Evolutionary conservation across 805 yeast species (phyloP).

Genomic region (Jamesozyma gamospora): DNA sequence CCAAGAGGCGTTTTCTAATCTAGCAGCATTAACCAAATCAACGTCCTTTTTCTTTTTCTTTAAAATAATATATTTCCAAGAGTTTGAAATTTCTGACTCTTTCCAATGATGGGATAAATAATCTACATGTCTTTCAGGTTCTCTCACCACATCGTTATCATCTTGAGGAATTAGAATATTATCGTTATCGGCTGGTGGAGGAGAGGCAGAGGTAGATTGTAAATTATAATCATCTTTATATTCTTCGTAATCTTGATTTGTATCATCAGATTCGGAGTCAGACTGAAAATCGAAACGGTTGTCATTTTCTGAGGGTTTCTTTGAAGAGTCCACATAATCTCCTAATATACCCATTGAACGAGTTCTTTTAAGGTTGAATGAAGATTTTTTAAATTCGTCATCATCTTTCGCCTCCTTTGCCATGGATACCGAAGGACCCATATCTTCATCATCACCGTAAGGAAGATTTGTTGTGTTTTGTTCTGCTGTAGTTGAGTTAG

Average conservation of each 20-base stretch:
- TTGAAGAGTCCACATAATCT: conserved; percentile 47
- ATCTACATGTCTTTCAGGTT: conserved; percentile 87
- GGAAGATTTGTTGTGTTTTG: background rate
- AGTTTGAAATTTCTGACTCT: conserved; percentile 81
- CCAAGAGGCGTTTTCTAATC: conserved; percentile 90
- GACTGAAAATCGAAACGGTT: background rate
- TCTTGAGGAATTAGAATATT: conserved; percentile 50
- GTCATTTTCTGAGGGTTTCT: conserved; percentile 26
- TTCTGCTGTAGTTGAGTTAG: conserved; percentile 3
- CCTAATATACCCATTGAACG: conserved; percentile 74
- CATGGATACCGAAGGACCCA: conserved; percentile 35
- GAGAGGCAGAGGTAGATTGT: conserved; percentile 27
- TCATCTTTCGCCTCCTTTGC: conserved; percentile 64
- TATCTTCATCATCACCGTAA: conserved; percentile 21
- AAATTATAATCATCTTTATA: conserved; percentile 1
- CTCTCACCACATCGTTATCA: conserved; percentile 68
- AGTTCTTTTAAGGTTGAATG: conserved; percentile 71
- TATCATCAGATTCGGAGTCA: conserved; percentile 5
- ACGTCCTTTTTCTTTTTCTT: conserved; percentile 45
- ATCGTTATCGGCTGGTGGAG: conserved; percentile 27
- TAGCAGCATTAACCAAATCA: conserved; percentile 72
- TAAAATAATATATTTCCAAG: conserved; percentile 88
- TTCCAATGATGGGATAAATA: conserved; percentile 94
- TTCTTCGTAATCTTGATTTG: conserved; percentile 4
- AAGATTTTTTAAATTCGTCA: conserved; percentile 55